Conservation (phyloP, 805 yeast species). For the Wickerhamomyces bisporus region DNA sequence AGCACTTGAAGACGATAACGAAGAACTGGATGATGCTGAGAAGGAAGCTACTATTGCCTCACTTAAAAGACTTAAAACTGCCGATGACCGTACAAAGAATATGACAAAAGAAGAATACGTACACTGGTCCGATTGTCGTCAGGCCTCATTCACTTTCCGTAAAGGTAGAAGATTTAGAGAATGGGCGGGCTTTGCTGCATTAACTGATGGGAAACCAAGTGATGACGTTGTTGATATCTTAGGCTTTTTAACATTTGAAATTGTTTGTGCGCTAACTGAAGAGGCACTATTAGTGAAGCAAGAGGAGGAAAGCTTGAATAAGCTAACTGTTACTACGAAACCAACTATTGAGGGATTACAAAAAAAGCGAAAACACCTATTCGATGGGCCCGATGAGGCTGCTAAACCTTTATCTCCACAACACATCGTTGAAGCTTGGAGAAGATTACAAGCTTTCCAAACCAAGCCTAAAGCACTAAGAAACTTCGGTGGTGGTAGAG, state of each 20-base stretch:
- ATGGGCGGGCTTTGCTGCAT: constrained; percentile 85
- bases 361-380: constrained; percentile 54
- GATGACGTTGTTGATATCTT: constrained; percentile 95
- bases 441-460: constrained; percentile 58
- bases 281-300: constrained; percentile 79
- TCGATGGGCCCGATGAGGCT: constrained; percentile 85
- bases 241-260: constrained; percentile 93
- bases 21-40: constrained; percentile 80
- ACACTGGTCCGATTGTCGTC: constrained; percentile 98
- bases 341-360: constrained; percentile 30
- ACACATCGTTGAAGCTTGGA: constrained; percentile 88
- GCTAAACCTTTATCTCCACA: constrained; percentile 72
- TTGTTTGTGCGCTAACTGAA: constrained; percentile 91
- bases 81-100: constrained; percentile 86
- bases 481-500: constrained; percentile 54
- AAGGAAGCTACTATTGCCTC: constrained; percentile 85
- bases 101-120: constrained; percentile 98
- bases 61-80: constrained; percentile 80
- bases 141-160: constrained; percentile 92
- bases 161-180: constrained; percentile 92
- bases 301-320: constrained; percentile 50
- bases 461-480: constrained; percentile 59
- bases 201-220: constrained; percentile 86
- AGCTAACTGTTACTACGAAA: constrained; percentile 16
- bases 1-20: constrained; percentile 66